Evolutionary conservation across 1,284 basidiomycete species (phyloP).

Genomic region (Tremellales sp.): DNA sequence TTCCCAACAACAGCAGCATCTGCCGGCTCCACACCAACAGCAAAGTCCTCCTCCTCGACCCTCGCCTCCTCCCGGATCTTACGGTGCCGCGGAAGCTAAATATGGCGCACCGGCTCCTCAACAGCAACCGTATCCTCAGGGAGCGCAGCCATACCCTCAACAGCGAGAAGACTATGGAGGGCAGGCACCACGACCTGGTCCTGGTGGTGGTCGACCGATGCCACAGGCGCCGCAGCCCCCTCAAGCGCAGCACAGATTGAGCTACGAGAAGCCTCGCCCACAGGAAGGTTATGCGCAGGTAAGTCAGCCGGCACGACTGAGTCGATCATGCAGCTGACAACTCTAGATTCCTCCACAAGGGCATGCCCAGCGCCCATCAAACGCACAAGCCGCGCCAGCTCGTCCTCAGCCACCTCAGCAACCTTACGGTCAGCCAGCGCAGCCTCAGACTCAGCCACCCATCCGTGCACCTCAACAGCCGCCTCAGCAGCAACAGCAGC

Average conservation of each 20-base stretch:
- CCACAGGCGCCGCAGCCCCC: constrained; percentile 43
- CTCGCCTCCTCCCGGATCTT: constrained; percentile 16
- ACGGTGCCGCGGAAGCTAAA: constrained; percentile 40
- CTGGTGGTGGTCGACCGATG: constrained; percentile 46
- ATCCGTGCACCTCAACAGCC: constrained; percentile 1
- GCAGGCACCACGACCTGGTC: constrained; percentile 15
- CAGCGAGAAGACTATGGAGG: constrained; percentile 47
- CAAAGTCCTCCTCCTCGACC: constrained; percentile 18
- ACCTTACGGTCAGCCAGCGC: constrained; percentile 8
- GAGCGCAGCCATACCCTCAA: constrained; percentile 43
- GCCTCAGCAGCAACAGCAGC: constrained; percentile 16
- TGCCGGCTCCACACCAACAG: constrained; percentile 9
- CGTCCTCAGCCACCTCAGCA: constrained; percentile 9
- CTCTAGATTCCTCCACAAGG: too few relatives aligned
- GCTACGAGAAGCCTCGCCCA: constrained; percentile 26
- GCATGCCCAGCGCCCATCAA: constrained; percentile 8
- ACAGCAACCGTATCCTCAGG: constrained; percentile 26
- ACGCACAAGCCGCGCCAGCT: constrained; percentile 9
- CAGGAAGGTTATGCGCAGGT: constrained; percentile 19
- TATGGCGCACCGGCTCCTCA: constrained; percentile 31
- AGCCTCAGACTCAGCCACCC: constrained; percentile 8
- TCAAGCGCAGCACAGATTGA: constrained; percentile 52
- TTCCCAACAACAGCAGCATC: constrained; percentile 19
- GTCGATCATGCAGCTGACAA: constrained; percentile 9
- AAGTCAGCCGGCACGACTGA: constrained; percentile 1